phyloP scores from a whole-genome alignment of 345 rosid species.

The Gossypium australe region DNA sequence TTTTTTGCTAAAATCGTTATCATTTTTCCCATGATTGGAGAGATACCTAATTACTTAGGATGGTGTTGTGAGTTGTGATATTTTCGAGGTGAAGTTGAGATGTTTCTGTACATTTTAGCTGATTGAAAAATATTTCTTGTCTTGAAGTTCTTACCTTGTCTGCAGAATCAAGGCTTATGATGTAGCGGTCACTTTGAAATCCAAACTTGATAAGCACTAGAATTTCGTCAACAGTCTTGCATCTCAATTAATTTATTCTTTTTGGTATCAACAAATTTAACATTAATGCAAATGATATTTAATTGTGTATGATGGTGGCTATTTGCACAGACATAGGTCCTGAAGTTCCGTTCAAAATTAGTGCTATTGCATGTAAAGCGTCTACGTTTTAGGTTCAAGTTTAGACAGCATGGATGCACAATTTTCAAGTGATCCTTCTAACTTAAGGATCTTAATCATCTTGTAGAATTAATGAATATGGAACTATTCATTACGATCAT shows the following conservation, averaged over 20 bases:
- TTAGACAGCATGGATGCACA: background rate
- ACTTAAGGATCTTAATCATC: background rate
- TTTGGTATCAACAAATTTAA: constrained; percentile 1
- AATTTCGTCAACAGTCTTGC: background rate
- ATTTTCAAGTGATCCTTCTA: background rate
- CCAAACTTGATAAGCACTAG: background rate
- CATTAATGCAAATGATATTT: background rate
- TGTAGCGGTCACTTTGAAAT: background rate
- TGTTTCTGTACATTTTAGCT: background rate
- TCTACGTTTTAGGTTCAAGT: background rate
- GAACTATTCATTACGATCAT: background rate
- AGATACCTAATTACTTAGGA: background rate
- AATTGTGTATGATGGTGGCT: background rate
- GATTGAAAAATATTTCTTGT: background rate
- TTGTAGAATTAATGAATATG: background rate
- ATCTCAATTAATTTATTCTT: background rate
- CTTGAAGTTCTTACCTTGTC: background rate
- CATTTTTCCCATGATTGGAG: background rate
- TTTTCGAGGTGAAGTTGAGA: background rate
- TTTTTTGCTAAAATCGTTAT: background rate
- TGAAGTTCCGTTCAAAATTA: background rate
- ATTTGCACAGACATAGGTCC: background rate
- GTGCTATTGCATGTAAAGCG: background rate
- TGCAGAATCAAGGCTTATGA: background rate
- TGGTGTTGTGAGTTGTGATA: background rate